Base-by-base conservation (phyloP, 1,284 basidiomycete genomes). In the Cystobasidium sp. region DNA sequence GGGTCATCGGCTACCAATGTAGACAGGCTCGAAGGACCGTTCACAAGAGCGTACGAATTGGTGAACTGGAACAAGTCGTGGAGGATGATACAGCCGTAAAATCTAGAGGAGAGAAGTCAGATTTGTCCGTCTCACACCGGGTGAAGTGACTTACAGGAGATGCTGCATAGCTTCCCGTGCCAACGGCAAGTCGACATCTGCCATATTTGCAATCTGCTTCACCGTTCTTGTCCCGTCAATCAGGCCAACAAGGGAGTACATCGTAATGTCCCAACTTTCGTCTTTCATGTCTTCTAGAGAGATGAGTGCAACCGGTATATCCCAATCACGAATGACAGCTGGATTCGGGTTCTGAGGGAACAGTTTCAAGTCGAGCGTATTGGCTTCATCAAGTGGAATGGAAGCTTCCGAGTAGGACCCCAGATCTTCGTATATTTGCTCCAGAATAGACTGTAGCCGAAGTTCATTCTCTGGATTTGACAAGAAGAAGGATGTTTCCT, bases 11-110 rank as follows among this genome's bases (percentile, higher is more conserved):
- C 74, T 9, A 75, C 72, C n/a, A 77, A 74, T 3, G 75, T 69
- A 0, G 77, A 73, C 10, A 80, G 70, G 0, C 75, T 56, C 0
- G 76, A 24, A 1, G 72, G 43, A 4, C 68, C 67, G 44, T 56
- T 65, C 20, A 75, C 63, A 22, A 96, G 85, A 0, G 92, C 92
- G 81, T 99, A 99, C 88, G 97, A 93, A 83, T 98, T 98, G n/a
- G 92, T 92, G 82, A 91, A 97, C 82, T 97, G 94, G 82, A 99
- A 99, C 65, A 97, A 92, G 83, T 99, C 95, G 69, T 94, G 90
- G 78, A 90, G 91, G 89, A 97, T 94, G 80, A 97, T 89, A 68
- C 96, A 94, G 84, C 96, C 93, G 81, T 98, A 97, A 81, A 93
- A 97, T 58, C 93, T 93, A 76, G 12, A 22, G 7, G n/a, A 9